Evolutionary conservation across 768 basidiomycete genomes (phyloP), one percentile per base, ranked within the genome.

Genomic region (Rossbeevera mucosa): DNA sequence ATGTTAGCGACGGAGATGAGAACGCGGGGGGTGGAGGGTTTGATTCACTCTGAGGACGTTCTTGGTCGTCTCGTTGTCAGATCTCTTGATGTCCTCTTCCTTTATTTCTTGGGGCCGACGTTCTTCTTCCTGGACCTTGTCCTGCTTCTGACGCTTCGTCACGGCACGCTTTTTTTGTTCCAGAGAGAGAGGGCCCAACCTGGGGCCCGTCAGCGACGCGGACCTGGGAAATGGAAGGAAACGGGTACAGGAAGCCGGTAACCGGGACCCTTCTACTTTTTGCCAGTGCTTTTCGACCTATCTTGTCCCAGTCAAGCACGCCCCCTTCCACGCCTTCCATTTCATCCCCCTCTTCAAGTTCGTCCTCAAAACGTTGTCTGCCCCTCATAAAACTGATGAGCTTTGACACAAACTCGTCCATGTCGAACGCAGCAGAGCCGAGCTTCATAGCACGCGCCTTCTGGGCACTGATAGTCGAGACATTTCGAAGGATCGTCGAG

Each of bases 361-460:
- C 78, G 51, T 62, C 64, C 14, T 66, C 71, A 47, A 81, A 76
- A 30, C 76, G 73, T 29, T 77, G 76, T 28, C 76, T 73, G 5
- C 88, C 88, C 16, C 89, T 88, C 86, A 93, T 87, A 61, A 82
- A 89, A 13, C 72, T 77, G 44, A 86, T 73, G 30, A 93, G 74
- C 61, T 86, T 86, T 6, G 81, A 70, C 49, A 99, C 74, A 60
- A 94, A 97, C 50, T 97, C 94, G 58, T 95, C 92, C 36, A 89
- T 74, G 63, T 99, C 95, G 63, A 98, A 99, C 13, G 86, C 83
- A 50, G 90, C 88, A 0, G 82, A 81, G 48, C 90, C 91, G 0
- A 91, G 82, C 67, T 91, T 93, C 82, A 95, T 86, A 26, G 85
- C 84, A 26, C 91, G 88, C n/a, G 94, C 94, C 65, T 94, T 87